Base-by-base conservation (phyloP, 805 yeast genomes). In the Isabelozyma rhagii region DNA sequence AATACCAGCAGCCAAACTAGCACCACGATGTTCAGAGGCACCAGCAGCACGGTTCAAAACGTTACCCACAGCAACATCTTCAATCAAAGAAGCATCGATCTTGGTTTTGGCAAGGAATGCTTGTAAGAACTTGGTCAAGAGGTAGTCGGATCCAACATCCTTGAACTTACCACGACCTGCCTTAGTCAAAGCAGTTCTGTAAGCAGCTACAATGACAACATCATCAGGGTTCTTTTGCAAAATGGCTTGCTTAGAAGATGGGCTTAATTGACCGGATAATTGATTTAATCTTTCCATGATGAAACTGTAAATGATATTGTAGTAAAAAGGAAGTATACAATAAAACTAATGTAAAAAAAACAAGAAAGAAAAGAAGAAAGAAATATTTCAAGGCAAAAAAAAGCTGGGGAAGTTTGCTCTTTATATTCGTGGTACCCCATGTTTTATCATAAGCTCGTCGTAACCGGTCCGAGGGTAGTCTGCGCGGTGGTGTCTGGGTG, bases 41-140 rank as follows among this genome's bases (percentile, higher is more conserved):
- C 97, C 98, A 21, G 97, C 96, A 46, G 96, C 97, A 44, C 82
- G 80, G 73, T 92, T 90, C 63, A 92, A 79, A 27, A 93, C 97
- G 67, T 93, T 93, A 57, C 98, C 98, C 54, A 89, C 85, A 31
- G 85, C 85, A 51, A 93, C 85, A 61, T 93, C 97, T 59, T 87
- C 96, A 53, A 93, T 84, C 56, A 82, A 63, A 50, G 59, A 54
- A 29, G 69, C 67, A 57, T 81, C 83, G 43, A 81, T 70, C 43
- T 74, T 70, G 40, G 81, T 69, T 54, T 77, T 78, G 51, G 78
- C 75, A 51, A 92, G 64, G 54, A 88, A 78, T 40, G 81, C 87
- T 51, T 74, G 69, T 51, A 91, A 72, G 51, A 93, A 81, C 55
- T 80, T 81, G 56, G 79, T 70, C 51, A 93, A 78, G 18, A 93